Evolutionary conservation across 2,329 filamentous ascomycete species (phyloP), one percentile per base, ranked within the genome.

Genomic region (Coniochaeta ligniaria): DNA sequence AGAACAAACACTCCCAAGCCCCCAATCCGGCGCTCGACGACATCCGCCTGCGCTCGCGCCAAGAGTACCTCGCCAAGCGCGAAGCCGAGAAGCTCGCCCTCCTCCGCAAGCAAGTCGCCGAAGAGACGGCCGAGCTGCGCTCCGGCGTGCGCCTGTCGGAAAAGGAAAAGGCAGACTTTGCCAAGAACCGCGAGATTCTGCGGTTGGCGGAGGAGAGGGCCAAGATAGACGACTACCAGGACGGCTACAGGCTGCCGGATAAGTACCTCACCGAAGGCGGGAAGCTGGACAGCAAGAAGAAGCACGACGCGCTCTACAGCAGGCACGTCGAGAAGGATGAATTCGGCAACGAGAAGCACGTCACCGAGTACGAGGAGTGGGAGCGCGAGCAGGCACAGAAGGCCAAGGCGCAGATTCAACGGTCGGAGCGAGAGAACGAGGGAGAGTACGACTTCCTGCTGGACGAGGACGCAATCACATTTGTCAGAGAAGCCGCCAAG

Each of bases 361-460:
- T 96, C 61, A 96, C 92, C 0, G 95, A 99, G 72, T 90, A 96
- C 64, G 93, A 99, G 63, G 91, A 96, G 70, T 99, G 94, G 94
- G 95, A 99, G 72, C 80, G 86, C 61, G 94, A 98, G 71, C 94
- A 98, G 75, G 84, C 89, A 0, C 83, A 87, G 60, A 96, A 96
- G 73, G 93, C 92, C 6, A 95, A 94, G 72, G 87, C 91, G 1
- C 92, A 96, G 71, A 92, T 96, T 62, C 82, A 85, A 65, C 85
- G 86, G 59, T 78, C 86, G 0, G 91, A 96, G 70, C 83, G 88
- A 38, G 86, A 90, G 16, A 87, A 93, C 59, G 87, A 92, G 65
- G 87, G 87, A 14, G 88, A 96, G 61, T 99, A 98, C 71, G 91
- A 95, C 67, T 96, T 93, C 70, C 90, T 99, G 16, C 87, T 99